These are phyloP conservation scores for Citrus sp. DNA, from an alignment of 345 rosid genomes.

Conservation along the genomic window DNA sequence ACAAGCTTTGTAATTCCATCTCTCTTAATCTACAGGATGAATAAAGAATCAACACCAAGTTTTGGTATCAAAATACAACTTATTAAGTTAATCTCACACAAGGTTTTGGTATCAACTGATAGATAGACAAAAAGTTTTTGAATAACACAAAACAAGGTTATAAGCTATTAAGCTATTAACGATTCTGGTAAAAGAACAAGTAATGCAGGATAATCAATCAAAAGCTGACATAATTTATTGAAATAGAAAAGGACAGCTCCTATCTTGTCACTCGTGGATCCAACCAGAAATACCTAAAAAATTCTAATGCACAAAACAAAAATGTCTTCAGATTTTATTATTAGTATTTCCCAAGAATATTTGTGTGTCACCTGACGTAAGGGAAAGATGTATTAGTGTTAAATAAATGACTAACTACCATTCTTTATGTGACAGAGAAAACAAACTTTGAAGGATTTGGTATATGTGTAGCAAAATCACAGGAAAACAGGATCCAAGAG, in stretches of 20 bases:
- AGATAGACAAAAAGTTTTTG: constrained; percentile 8
- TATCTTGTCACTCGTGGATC: background rate
- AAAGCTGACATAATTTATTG: background rate
- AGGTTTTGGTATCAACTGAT: background rate
- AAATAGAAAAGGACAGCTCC: background rate
- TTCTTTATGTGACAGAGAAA: background rate
- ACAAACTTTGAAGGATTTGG: background rate
- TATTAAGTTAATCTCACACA: too few species aligned
- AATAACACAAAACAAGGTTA: background rate
- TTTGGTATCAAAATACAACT: background rate
- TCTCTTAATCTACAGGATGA: constrained; percentile 61
- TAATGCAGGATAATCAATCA: background rate
- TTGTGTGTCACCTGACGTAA: background rate
- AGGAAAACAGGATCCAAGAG: background rate
- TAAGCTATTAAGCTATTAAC: background rate
- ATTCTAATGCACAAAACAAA: background rate
- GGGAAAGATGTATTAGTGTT: background rate
- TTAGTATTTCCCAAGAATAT: background rate
- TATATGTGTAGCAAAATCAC: background rate
- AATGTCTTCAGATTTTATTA: background rate
- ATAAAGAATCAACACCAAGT: constrained; percentile 2
- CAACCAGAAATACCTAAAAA: background rate
- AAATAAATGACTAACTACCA: background rate
- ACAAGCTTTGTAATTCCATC: constrained; percentile 93
- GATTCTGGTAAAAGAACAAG: background rate